Conservation (phyloP, 257 asterid genomes). For the Jasminum sambac region DNA sequence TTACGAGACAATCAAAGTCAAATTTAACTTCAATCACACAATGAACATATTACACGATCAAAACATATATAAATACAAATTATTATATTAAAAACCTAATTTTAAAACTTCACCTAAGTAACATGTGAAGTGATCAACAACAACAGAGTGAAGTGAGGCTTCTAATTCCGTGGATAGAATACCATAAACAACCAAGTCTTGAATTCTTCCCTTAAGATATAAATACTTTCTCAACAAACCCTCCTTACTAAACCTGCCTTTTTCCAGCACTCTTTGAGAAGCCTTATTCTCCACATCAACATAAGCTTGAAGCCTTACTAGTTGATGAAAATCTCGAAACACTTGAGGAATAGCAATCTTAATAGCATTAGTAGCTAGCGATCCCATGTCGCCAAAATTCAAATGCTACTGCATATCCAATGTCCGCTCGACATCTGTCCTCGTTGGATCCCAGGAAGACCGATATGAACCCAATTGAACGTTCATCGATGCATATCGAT, state of each 20-base stretch:
- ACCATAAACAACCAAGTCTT: constrained; percentile 43
- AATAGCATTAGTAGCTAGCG: constrained; percentile 33
- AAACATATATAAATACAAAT: no score
- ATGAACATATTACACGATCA: no score
- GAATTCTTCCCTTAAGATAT: constrained; percentile 38
- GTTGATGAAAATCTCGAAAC: constrained; percentile 34
- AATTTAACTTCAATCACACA: no score
- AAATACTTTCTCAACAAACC: constrained; percentile 45
- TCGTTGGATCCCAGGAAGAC: constrained; percentile 37
- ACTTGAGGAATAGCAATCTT: constrained; percentile 38
- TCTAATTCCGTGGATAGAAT: constrained; percentile 28
- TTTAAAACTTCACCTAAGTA: no score
- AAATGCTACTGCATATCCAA: constrained; percentile 40
- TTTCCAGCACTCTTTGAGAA: constrained; percentile 50
- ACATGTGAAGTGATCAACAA: background rate
- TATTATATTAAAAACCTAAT: no score
- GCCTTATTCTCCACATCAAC: constrained; percentile 36
- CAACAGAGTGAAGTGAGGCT: constrained; percentile 11
- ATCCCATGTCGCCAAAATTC: constrained; percentile 55
- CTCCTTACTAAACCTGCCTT: constrained; percentile 45
- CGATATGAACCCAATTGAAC: constrained; percentile 35
- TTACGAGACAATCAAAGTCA: no score
- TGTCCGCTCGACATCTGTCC: constrained; percentile 40
- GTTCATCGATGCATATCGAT: constrained; percentile 48
- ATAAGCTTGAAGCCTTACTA: constrained; percentile 42